These are phyloP conservation scores for Epichloe uncinata DNA, from an alignment of 2,329 filamentous ascomycete species.

Conservation along the genomic window DNA sequence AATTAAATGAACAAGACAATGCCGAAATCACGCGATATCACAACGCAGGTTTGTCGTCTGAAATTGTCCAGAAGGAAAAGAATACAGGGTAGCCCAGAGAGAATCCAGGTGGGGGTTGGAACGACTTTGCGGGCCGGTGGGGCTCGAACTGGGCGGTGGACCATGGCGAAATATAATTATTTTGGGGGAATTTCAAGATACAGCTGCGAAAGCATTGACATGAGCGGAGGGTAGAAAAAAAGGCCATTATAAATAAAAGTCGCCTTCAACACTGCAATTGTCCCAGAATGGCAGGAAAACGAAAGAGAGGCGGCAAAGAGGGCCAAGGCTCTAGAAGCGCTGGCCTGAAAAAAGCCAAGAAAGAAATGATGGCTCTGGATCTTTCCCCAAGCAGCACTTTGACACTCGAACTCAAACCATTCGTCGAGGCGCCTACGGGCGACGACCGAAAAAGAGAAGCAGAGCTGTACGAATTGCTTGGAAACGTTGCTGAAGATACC, in stretches of 20 bases:
- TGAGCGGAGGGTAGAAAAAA: not conserved
- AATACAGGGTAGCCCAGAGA: not conserved
- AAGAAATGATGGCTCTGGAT: conserved; percentile 11
- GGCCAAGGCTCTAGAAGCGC: conserved; percentile 12
- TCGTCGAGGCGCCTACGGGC: conserved; percentile 36
- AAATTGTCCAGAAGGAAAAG: no score
- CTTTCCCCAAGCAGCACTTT: conserved; percentile 13
- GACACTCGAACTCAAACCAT: conserved; percentile 25
- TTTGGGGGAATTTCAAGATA: not conserved
- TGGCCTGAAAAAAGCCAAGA: conserved; percentile 20
- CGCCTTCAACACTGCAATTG: not conserved
- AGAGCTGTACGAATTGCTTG: conserved; percentile 45
- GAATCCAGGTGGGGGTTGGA: not conserved
- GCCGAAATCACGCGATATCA: no score
- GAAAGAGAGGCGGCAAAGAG: conserved; percentile 22
- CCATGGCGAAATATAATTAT: conserved; percentile 3
- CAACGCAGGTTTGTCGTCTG: not conserved
- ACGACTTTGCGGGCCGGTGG: not conserved
- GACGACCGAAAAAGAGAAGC: conserved; percentile 46
- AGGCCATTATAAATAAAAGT: not conserved
- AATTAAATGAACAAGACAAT: no score
- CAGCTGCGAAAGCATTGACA: not conserved
- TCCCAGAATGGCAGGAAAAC: conserved; percentile 19
- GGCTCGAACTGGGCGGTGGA: conserved; percentile 1
- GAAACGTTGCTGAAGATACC: conserved; percentile 43